Percentiles rank a stretch among this genome's conserved stretches.
Conservation (phyloP, 2,329 filamentous ascomycete genomes). For the Sporothrix humicola region DNA sequence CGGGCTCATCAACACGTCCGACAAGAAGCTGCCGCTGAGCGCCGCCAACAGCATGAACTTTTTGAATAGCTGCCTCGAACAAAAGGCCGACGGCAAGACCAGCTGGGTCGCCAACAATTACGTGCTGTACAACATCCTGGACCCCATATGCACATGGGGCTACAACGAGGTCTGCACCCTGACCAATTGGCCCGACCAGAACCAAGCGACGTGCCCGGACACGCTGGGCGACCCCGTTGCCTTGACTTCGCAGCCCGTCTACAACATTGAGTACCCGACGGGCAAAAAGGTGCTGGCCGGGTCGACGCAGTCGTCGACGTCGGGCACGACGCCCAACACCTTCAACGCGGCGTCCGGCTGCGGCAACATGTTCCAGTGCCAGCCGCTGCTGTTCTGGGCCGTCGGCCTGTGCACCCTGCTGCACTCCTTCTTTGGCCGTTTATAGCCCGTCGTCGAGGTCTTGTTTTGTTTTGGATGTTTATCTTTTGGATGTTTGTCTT, state of each 20-base stretch:
- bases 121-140: conserved; percentile 58
- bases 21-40: conserved; percentile 44
- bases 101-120: conserved; percentile 58
- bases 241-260: conserved; percentile 53
- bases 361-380: conserved; percentile 7
- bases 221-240: conserved; percentile 48
- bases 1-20: conserved; percentile 53
- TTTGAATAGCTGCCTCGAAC: conserved; percentile 52
- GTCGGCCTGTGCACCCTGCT: conserved; percentile 1
- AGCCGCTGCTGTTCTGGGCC: conserved; percentile 15
- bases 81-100: conserved; percentile 39
- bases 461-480: neutral
- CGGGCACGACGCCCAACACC: conserved; percentile 11
- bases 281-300: conserved; percentile 50
- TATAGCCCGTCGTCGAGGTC: conserved; percentile 10
- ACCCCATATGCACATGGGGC: conserved; percentile 54
- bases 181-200: conserved; percentile 51
- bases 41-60: conserved; percentile 61
- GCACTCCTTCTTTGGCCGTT: conserved; percentile 14
- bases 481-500: neutral
- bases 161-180: conserved; percentile 54
- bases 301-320: conserved; percentile 20
- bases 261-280: conserved; percentile 55
- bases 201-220: conserved; percentile 54
- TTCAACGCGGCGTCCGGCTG: neutral